A percentile compares a stretch with the other conserved stretches of the same genome.
phyloP scores from a whole-genome alignment of 345 rosid genomes.

The Brassica napus region DNA sequence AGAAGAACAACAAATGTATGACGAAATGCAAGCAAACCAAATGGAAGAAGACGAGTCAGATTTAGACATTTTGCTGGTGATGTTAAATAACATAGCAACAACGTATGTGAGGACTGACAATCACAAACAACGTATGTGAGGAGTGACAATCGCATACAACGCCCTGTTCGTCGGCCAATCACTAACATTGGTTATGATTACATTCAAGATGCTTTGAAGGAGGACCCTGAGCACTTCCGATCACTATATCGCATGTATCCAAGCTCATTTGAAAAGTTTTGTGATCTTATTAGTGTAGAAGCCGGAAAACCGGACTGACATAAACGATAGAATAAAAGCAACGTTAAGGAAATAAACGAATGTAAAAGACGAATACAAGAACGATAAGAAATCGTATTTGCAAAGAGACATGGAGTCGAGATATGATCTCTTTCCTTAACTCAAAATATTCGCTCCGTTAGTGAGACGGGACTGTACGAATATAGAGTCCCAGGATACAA shows the following conservation, averaged over 20 bases:
- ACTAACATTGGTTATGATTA: background rate
- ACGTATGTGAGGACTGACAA: background rate
- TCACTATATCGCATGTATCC: background rate
- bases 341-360: too few relatives aligned
- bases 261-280: background rate
- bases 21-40: background rate
- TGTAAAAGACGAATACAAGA: too few relatives aligned
- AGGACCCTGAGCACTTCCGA: background rate
- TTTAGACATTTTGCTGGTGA: background rate
- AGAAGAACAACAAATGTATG: too few relatives aligned
- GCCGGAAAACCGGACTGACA: background rate
- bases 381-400: too few relatives aligned
- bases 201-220: background rate
- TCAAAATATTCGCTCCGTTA: too few relatives aligned
- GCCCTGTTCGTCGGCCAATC: background rate
- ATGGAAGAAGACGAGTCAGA: background rate
- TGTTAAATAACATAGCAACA: background rate
- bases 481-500: too few relatives aligned
- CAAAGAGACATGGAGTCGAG: too few relatives aligned
- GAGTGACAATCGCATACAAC: background rate
- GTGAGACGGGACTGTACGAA: too few relatives aligned
- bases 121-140: background rate
- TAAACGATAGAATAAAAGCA: too few relatives aligned
- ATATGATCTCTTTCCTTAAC: too few relatives aligned
- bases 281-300: background rate